phyloP scores from a whole-genome alignment of 2,329 filamentous ascomycete genomes.

The Metarhizium brunneum region DNA sequence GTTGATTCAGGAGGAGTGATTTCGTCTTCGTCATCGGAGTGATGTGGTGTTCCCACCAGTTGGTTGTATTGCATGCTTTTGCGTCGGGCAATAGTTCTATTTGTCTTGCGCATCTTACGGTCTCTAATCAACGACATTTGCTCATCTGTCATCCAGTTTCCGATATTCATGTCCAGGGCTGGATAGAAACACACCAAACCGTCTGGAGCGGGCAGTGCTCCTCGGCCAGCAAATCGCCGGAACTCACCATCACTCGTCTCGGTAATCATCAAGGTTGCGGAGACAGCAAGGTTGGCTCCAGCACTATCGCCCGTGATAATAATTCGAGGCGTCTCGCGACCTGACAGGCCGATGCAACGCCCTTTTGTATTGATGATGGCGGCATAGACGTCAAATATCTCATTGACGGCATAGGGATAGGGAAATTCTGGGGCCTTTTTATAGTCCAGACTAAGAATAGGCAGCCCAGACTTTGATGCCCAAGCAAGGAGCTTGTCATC shows the following conservation, averaged over 20 bases:
- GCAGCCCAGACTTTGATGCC: constrained; percentile 82
- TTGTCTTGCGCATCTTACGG: constrained; percentile 66
- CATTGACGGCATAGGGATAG: constrained; percentile 39
- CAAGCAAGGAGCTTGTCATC: constrained; percentile 91
- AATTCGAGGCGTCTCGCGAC: constrained; percentile 27
- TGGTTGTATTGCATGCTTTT: constrained; percentile 87
- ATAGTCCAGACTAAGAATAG: constrained; percentile 86
- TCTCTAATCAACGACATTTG: constrained; percentile 93
- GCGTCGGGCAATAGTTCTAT: constrained; percentile 65
- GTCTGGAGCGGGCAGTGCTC: constrained; percentile 61
- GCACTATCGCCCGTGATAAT: constrained; percentile 40
- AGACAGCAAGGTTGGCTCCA: constrained; percentile 44
- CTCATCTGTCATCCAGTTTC: constrained; percentile 98
- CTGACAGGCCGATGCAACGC: constrained; percentile 35
- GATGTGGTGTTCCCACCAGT: constrained; percentile 72
- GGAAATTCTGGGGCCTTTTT: constrained; percentile 41
- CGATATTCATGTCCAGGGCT: constrained; percentile 90
- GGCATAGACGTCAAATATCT: constrained; percentile 38
- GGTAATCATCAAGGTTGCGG: constrained; percentile 80
- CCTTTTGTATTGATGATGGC: constrained; percentile 27
- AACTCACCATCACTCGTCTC: constrained; percentile 51
- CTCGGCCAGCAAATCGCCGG: constrained; percentile 24
- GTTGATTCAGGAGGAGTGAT: constrained; percentile 23
- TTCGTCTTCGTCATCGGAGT: constrained; percentile 65
- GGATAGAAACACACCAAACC: constrained; percentile 85